Evolutionary conservation across 192 early-diverging fungal species (phyloP).

Genomic region (Haplosporangium gracile): DNA sequence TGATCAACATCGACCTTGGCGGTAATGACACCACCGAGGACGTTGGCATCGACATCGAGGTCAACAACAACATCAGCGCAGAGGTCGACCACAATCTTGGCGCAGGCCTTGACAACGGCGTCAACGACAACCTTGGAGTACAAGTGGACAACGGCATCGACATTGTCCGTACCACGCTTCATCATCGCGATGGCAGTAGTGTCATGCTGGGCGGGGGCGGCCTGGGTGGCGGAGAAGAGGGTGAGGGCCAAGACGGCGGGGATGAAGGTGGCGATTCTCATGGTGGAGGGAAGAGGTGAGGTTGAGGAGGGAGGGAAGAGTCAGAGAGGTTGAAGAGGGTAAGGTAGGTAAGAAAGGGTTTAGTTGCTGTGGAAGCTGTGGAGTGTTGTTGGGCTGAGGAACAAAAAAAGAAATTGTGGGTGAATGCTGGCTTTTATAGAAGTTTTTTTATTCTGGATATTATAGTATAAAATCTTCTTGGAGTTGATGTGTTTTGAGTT

Average conservation of each 20-base stretch:
- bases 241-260: slow-evolving; percentile 53
- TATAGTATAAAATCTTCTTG: neutral
- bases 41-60: slow-evolving; percentile 13
- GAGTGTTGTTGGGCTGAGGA: slow-evolving; percentile 34
- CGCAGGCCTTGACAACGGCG: slow-evolving; percentile 6
- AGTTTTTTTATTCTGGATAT: slow-evolving; percentile 10
- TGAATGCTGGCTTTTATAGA: slow-evolving; percentile 12
- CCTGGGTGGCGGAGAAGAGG: slow-evolving; percentile 45
- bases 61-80: slow-evolving; percentile 41
- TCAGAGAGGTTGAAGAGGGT: slow-evolving; percentile 26
- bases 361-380: slow-evolving; percentile 53
- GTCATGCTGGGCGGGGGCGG: slow-evolving; percentile 4
- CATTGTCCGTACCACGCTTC: slow-evolving; percentile 11
- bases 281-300: slow-evolving; percentile 11
- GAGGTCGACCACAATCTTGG: slow-evolving; percentile 17
- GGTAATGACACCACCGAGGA: slow-evolving; percentile 39
- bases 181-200: neutral
- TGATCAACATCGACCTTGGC: slow-evolving; percentile 28
- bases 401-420: slow-evolving; percentile 17
- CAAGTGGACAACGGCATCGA: slow-evolving; percentile 31
- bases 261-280: slow-evolving; percentile 42
- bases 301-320: neutral
- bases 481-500: neutral
- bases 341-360: neutral
- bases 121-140: slow-evolving; percentile 20